Base-by-base conservation (phyloP, 2,329 filamentous ascomycete species). In the Gremmenia infestans region DNA sequence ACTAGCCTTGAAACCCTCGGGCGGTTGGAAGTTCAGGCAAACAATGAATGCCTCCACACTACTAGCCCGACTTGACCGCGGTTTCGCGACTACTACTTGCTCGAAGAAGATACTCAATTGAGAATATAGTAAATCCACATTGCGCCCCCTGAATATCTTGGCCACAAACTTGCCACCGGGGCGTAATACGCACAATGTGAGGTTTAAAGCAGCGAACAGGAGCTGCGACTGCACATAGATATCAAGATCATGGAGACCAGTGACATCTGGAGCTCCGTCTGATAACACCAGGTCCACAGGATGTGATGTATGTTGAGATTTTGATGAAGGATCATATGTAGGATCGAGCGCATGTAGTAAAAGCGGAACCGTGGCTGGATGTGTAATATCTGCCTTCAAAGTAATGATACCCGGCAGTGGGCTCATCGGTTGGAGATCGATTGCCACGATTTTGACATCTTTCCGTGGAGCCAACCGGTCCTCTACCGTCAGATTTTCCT, bases 211-310 rank as follows among this genome's bases (percentile, higher is more conserved):
- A 0, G 93, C 91, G 72, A 95, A 97, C 50, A 99, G 86, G 8
- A 99, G 81, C 73, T 97, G 94, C 8, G 89, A 92, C 74, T 99
- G 94, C 17, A 99, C 89, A 73, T 99, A 99, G 64, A 97, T 97
- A 73, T 99, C 94, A 37, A 99, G 83, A 71, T 99, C 94, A 72
- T 99, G 94, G 1, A 99, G 80, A 19, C 94, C 94, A 0, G 94
- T 99, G 12, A 99, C 94, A 67, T 99, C 94, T 0, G 94, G 94
- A 0, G 94, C 94, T 52, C 94, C 94, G 67, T 99, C 94, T 56
- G 91, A 96, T 60, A 99, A 83, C 23, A 99, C 93, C 1, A 99
- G 81, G 69, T 99, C 94, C 14, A 97, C 93, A 0, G 88, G 89
- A 49, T 91, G 84, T 0, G 86, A 82, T 2, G 87, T 81, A 63